These are phyloP conservation scores for Xylariales sp. DNA, from an alignment of 2,329 filamentous ascomycete species.

Conservation along the genomic window DNA sequence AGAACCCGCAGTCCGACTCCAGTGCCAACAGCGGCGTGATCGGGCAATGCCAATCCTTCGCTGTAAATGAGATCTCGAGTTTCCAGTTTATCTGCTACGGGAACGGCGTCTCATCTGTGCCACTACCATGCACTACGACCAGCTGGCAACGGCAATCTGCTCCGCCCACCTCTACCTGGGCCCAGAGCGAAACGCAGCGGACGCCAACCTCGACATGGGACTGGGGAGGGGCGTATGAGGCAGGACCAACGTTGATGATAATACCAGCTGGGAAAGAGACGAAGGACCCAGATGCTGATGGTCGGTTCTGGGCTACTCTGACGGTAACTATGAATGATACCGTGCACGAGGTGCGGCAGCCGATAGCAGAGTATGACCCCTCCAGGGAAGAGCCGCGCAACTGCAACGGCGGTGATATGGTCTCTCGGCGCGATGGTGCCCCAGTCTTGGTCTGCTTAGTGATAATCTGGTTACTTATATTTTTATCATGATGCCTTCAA, in stretches of 20 bases:
- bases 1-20: slow-evolving; percentile 20
- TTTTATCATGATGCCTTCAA: slow-evolving; percentile 15
- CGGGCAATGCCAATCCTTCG: slow-evolving; percentile 18
- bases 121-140: slow-evolving; percentile 18
- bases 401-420: slow-evolving; percentile 14
- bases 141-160: slow-evolving; percentile 15
- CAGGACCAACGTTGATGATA: slow-evolving; percentile 10
- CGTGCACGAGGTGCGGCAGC: slow-evolving; percentile 19
- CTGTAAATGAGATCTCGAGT: slow-evolving; percentile 16
- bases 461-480: slow-evolving; percentile 13
- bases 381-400: neutral
- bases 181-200: slow-evolving; percentile 5
- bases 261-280: slow-evolving; percentile 9
- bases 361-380: slow-evolving; percentile 8
- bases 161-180: slow-evolving; percentile 12
- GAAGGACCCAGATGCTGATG: slow-evolving; percentile 4
- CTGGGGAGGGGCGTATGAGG: slow-evolving; percentile 6
- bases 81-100: slow-evolving; percentile 23
- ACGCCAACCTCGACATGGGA: slow-evolving; percentile 18
- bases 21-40: slow-evolving; percentile 13
- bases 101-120: slow-evolving; percentile 18
- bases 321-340: slow-evolving; percentile 11
- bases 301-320: slow-evolving; percentile 14
- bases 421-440: slow-evolving; percentile 8
- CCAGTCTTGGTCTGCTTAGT: slow-evolving; percentile 9